Evolutionary conservation across 1,284 basidiomycete species (phyloP).

Genomic region (Volvariella volvacea): DNA sequence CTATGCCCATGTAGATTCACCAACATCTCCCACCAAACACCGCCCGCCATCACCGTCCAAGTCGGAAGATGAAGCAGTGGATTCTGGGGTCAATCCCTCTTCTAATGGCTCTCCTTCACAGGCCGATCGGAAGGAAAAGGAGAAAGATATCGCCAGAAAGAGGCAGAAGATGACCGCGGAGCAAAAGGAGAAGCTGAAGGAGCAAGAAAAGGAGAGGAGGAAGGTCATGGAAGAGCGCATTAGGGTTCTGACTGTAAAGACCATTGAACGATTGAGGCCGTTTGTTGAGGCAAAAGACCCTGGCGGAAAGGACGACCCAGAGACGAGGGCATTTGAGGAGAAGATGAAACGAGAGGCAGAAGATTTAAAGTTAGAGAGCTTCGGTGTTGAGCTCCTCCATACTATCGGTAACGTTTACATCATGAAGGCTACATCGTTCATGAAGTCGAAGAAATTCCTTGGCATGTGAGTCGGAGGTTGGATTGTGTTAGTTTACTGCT

Average conservation of each 20-base stretch:
- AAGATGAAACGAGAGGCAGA: slow-evolving; percentile 86
- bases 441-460: slow-evolving; percentile 89
- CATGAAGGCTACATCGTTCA: slow-evolving; percentile 87
- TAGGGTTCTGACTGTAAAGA: slow-evolving; percentile 65
- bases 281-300: slow-evolving; percentile 87
- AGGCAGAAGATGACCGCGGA: slow-evolving; percentile 70
- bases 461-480: slow-evolving; percentile 59
- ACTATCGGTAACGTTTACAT: slow-evolving; percentile 89
- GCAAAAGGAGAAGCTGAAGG: slow-evolving; percentile 77
- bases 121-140: slow-evolving; percentile 27
- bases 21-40: slow-evolving; percentile 12
- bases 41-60: slow-evolving; percentile 9
- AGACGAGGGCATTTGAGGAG: slow-evolving; percentile 73
- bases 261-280: slow-evolving; percentile 79
- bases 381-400: slow-evolving; percentile 91
- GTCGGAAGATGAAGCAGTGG: neutral
- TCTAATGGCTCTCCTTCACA: slow-evolving; percentile 1
- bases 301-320: slow-evolving; percentile 80
- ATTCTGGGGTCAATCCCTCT: no score
- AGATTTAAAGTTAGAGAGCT: slow-evolving; percentile 96
- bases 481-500: slow-evolving; percentile 1
- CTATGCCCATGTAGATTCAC: neutral
- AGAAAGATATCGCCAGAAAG: slow-evolving; percentile 56
- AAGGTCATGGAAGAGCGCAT: slow-evolving; percentile 78
- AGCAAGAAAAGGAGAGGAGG: slow-evolving; percentile 73